phyloP scores from a whole-genome alignment of 2,329 filamentous ascomycete genomes.

The Paramyrothecium sp. region DNA sequence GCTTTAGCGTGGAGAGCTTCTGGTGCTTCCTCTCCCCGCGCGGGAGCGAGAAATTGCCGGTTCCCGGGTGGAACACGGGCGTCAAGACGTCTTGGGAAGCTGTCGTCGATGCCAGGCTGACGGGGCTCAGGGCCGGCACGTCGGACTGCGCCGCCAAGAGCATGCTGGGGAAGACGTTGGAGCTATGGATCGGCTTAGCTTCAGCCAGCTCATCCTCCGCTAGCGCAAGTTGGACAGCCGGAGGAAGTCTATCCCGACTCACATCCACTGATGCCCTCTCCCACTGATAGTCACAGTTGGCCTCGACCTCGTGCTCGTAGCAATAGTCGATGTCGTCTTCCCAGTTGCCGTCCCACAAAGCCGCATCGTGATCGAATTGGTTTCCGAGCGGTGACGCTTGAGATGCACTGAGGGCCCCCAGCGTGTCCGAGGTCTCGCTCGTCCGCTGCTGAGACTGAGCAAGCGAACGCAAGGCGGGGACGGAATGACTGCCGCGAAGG shows the following conservation, averaged over 20 bases:
- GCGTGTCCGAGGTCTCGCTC: slow-evolving; percentile 52
- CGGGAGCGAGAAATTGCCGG: slow-evolving; percentile 53
- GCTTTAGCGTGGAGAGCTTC: slow-evolving; percentile 23
- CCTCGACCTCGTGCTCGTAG: slow-evolving; percentile 67
- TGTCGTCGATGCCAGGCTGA: slow-evolving; percentile 41
- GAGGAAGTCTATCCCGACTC: slow-evolving; percentile 16
- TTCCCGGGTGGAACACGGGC: slow-evolving; percentile 33
- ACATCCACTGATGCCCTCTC: slow-evolving; percentile 54
- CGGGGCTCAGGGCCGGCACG: slow-evolving; percentile 48
- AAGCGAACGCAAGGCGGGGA: slow-evolving; percentile 51
- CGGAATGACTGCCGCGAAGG: slow-evolving; percentile 53
- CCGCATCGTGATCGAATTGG: neutral
- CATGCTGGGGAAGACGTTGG: slow-evolving; percentile 22
- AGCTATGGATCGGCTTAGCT: slow-evolving; percentile 11
- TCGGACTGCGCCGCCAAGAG: slow-evolving; percentile 31
- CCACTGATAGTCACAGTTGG: slow-evolving; percentile 66
- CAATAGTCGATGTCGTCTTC: slow-evolving; percentile 71
- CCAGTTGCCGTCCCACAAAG: slow-evolving; percentile 42
- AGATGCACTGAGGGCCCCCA: slow-evolving; percentile 44
- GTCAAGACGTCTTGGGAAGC: slow-evolving; percentile 44
- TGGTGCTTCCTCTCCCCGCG: slow-evolving; percentile 32
- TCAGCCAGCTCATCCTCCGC: slow-evolving; percentile 21
- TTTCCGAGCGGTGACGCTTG: slow-evolving; percentile 24
- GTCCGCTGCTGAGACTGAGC: slow-evolving; percentile 36
- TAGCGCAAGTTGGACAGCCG: slow-evolving; percentile 19